Evolutionary conservation across 2,329 filamentous ascomycete genomes (phyloP).

Genomic region (Neonectria neomacrospora): DNA sequence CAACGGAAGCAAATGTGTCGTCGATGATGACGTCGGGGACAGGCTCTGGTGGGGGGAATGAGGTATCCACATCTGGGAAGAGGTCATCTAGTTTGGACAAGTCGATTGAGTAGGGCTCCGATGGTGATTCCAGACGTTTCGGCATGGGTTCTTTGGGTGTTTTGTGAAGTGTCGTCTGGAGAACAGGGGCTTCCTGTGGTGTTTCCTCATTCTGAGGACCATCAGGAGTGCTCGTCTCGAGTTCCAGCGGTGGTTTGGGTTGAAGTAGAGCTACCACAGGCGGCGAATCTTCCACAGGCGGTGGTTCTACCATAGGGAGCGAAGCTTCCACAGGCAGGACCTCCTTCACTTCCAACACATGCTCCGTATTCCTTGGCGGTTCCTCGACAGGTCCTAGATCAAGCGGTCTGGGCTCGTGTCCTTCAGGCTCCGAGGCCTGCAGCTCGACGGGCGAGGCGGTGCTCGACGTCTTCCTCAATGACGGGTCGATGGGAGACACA

Average conservation of each 20-base stretch:
- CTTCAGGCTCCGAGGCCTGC: neutral
- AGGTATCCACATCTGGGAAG: conserved; percentile 43
- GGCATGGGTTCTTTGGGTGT: neutral
- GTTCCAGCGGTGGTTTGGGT: neutral
- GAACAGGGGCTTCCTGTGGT: neutral
- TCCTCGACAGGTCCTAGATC: neutral
- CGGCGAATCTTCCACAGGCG: neutral
- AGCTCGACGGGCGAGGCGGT: conserved; percentile 16
- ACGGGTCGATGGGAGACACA: conserved; percentile 37
- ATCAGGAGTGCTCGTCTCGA: neutral
- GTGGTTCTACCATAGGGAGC: neutral
- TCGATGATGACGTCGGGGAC: conserved; percentile 60
- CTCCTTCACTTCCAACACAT: conserved; percentile 4
- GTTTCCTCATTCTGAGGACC: neutral
- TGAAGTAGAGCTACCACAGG: neutral
- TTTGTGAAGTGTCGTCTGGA: neutral
- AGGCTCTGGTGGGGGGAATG: conserved; percentile 46
- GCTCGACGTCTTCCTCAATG: conserved; percentile 28
- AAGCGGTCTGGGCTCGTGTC: conserved; percentile 12
- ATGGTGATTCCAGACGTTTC: conserved; percentile 21
- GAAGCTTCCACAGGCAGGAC: neutral
- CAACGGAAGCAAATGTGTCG: conserved; percentile 65
- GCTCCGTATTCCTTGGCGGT: neutral
- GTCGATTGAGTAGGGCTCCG: conserved; percentile 47
- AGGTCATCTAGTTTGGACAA: conserved; percentile 49